These are phyloP conservation scores for Ceratocystis ficicola DNA, from an alignment of 2,329 filamentous ascomycete genomes.

Conservation along the genomic window DNA sequence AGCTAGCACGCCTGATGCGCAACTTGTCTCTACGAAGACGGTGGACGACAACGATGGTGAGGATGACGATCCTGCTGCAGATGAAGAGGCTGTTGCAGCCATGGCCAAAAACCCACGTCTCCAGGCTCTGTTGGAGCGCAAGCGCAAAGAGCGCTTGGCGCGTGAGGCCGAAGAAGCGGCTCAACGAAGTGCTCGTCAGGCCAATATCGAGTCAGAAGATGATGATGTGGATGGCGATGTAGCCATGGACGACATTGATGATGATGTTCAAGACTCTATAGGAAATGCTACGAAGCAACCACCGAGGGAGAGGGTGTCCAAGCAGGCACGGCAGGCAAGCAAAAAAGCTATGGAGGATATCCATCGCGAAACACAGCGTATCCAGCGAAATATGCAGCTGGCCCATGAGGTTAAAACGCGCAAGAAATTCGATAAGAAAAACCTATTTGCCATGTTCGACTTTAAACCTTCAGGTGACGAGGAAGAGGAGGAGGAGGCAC, in stretches of 20 bases:
- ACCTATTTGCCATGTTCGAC: constrained; percentile 75
- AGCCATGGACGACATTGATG: constrained; percentile 33
- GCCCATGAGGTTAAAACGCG: constrained; percentile 80
- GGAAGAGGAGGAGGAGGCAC: constrained; percentile 24
- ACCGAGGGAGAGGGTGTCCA: constrained; percentile 49
- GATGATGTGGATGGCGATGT: constrained; percentile 30
- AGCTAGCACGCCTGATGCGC: constrained; percentile 27
- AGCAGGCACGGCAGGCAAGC: constrained; percentile 71
- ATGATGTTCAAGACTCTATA: constrained; percentile 33
- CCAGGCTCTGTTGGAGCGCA: constrained; percentile 58
- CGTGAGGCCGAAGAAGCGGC: constrained; percentile 48
- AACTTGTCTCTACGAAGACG: constrained; percentile 24
- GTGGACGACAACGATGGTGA: constrained; percentile 26
- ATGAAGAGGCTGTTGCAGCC: constrained; percentile 38
- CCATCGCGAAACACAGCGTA: constrained; percentile 83
- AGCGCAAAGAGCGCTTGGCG: constrained; percentile 57
- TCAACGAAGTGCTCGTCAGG: constrained; percentile 30
- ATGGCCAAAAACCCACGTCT: constrained; percentile 46
- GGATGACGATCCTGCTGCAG: constrained; percentile 30
- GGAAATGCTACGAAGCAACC: constrained; percentile 39
- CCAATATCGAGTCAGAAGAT: constrained; percentile 30
- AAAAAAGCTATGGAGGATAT: constrained; percentile 94
- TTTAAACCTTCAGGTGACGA: constrained; percentile 40
- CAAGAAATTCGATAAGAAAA: constrained; percentile 77
- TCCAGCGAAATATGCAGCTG: constrained; percentile 81